phyloP scores from a whole-genome alignment of 148 eudicot genomes.

The Camellia granthamiana region DNA sequence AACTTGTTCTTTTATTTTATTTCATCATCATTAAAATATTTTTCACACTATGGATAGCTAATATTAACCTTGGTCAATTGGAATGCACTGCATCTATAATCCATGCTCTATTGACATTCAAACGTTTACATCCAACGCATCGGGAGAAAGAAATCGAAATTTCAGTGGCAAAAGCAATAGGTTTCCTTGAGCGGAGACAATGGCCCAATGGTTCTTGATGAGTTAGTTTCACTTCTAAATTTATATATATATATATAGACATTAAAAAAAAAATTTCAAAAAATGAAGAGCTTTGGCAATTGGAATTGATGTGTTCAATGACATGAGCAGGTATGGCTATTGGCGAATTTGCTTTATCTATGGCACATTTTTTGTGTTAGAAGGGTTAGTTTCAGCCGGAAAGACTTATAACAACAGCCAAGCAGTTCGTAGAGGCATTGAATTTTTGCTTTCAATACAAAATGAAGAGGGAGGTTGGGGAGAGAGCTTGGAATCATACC shows the following conservation, averaged over 20 bases:
- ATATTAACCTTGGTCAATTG: not conserved
- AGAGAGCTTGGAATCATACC: conserved; percentile 11
- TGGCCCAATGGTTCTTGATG: conserved; percentile 6
- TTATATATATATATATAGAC: not conserved
- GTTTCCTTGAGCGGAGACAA: not conserved
- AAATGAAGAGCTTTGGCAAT: not conserved
- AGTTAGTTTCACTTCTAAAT: not conserved
- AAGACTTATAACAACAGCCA: conserved; percentile 4
- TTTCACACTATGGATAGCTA: not conserved
- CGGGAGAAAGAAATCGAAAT: conserved; percentile 6
- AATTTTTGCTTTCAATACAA: conserved; percentile 13
- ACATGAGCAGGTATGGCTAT: conserved; percentile 8
- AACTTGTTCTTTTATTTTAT: not conserved
- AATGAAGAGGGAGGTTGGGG: conserved; percentile 21
- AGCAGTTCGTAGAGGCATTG: conserved; percentile 6
- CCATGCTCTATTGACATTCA: not conserved
- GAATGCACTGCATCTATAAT: conserved; percentile 8
- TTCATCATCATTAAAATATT: not conserved
- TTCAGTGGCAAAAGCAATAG: not conserved
- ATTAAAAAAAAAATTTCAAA: too few species aligned
- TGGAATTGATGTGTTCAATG: not conserved
- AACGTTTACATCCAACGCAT: not conserved
- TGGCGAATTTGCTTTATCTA: conserved; percentile 20
- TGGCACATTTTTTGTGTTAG: conserved; percentile 12
- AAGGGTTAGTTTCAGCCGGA: not conserved